Evolutionary conservation across 1,284 basidiomycete genomes (phyloP), one percentile per base, ranked within the genome.

Genomic region (Cryptococcus wingfieldii): DNA sequence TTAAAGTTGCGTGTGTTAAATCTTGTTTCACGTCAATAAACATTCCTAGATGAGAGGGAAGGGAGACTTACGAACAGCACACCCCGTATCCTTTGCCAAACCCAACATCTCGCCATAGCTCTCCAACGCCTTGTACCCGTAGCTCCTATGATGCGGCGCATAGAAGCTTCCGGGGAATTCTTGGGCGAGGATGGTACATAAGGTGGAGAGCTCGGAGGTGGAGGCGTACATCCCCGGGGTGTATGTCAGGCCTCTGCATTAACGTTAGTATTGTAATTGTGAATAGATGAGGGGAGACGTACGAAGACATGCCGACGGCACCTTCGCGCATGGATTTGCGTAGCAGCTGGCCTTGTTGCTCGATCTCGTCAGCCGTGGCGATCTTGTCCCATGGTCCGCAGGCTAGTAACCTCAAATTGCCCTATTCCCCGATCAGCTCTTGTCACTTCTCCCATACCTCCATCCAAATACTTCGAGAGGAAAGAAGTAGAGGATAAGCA

Each of bases 141-240:
- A 77, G 34, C 64, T 66, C 19, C 75, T 64, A 57, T 72, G 70
- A 61, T 77, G 75, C 9, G 75, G 75, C 4, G 71, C 70, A 50
- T 77, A 77, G 58, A 63, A 76, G 2, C 71, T 56, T 1, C 65
- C 70, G 2, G 66, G 69, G 47, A 56, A 74, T 46, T 68, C 62
- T n/a, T 59, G 37, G 3, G 61, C 61, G 5, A 77, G 58, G 1
- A 58, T 51, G 13, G 53, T 37, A 50, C 72, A 75, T 3, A 77
- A 57, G 2, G 57, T 53, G 0, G 62, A 66, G 1, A 77, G 65
- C 58, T 77, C 75, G 5, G 67, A 66, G 14, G 63, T 71, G 13
- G 66, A 66, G 2, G 75, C 75, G 58, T 77, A 77, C 75, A 77
- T 77, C 12, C 75, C 75, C 1, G 75, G 75, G 1, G 72, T 73